Conservation (phyloP, 2,329 filamentous ascomycete species). For the Phialemoniopsis sp. region DNA sequence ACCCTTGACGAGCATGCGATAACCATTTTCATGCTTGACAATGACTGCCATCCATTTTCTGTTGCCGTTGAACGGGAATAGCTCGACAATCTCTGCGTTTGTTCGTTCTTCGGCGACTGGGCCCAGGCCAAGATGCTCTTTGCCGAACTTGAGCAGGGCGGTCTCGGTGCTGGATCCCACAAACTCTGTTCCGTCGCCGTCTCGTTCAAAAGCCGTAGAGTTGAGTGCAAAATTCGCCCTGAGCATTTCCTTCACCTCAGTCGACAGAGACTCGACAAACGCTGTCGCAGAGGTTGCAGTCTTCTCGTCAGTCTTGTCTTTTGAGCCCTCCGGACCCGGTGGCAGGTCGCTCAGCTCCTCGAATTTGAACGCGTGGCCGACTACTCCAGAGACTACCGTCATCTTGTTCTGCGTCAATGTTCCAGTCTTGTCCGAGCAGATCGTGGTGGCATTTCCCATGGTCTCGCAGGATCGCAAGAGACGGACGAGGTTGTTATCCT, state of each 20-base stretch:
- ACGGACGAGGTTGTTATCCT: conserved; percentile 66
- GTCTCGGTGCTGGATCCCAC: conserved; percentile 78
- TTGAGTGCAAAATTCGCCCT: conserved; percentile 50
- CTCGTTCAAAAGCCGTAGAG: conserved; percentile 66
- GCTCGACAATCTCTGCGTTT: conserved; percentile 46
- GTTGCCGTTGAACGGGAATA: conserved; percentile 27
- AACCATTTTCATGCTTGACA: conserved; percentile 48
- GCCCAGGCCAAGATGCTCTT: conserved; percentile 61
- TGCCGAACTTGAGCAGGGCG: conserved; percentile 66
- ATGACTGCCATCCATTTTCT: conserved; percentile 69
- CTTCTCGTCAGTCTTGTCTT: no score
- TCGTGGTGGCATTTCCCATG: conserved; percentile 56
- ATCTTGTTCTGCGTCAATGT: conserved; percentile 63
- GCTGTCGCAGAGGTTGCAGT: conserved; percentile 24
- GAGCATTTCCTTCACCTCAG: conserved; percentile 36
- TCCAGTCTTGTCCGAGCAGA: conserved; percentile 64
- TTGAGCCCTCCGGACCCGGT: no score
- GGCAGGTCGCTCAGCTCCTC: neutral
- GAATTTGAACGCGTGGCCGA: conserved; percentile 28
- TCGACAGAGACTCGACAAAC: conserved; percentile 69
- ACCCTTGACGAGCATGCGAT: conserved; percentile 51
- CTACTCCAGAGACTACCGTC: conserved; percentile 53
- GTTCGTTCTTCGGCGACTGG: conserved; percentile 56
- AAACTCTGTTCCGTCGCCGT: conserved; percentile 58
- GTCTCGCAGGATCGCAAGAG: conserved; percentile 65